Evolutionary conservation across 352 stramenopile species (phyloP).

Genomic region (Phytopythium litorale): DNA sequence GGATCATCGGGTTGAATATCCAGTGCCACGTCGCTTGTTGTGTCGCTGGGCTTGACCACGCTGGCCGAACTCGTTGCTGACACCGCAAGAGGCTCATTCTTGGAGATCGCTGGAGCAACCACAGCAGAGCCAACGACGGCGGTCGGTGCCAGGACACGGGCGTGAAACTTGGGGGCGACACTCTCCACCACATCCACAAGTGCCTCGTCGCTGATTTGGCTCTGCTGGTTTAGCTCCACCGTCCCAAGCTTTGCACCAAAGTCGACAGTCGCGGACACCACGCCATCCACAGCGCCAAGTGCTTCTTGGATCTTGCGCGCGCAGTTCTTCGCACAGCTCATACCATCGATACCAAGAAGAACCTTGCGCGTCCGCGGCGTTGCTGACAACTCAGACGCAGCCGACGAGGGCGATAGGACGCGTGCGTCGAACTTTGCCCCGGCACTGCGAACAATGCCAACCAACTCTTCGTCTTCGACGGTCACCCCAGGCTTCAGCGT

Average conservation of each 20-base stretch:
- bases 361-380: slow-evolving; percentile 28
- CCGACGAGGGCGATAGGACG: slow-evolving; percentile 25
- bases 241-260: slow-evolving; percentile 56
- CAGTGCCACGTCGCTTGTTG: slow-evolving; percentile 28
- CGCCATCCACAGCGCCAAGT: slow-evolving; percentile 47
- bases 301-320: slow-evolving; percentile 67
- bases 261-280: slow-evolving; percentile 69
- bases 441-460: slow-evolving; percentile 42
- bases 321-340: slow-evolving; percentile 67
- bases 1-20: slow-evolving; percentile 20
- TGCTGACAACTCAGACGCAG: not conserved
- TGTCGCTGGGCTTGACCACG: not conserved
- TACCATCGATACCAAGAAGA: slow-evolving; percentile 51
- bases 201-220: slow-evolving; percentile 52
- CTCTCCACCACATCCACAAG: slow-evolving; percentile 50
- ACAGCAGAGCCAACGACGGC: not conserved
- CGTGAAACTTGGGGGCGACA: slow-evolving; percentile 41
- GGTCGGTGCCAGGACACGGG: slow-evolving; percentile 13
- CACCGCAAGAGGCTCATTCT: not conserved
- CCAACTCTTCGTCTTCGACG: slow-evolving; percentile 49
- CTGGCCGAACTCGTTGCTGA: not conserved
- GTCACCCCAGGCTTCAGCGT: slow-evolving; percentile 44
- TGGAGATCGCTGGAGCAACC: not conserved
- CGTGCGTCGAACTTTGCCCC: slow-evolving; percentile 67
- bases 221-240: slow-evolving; percentile 56